These are phyloP conservation scores for Blepharisma stoltei DNA, from an alignment of 73 alveolate genomes.

Conservation along the genomic window DNA sequence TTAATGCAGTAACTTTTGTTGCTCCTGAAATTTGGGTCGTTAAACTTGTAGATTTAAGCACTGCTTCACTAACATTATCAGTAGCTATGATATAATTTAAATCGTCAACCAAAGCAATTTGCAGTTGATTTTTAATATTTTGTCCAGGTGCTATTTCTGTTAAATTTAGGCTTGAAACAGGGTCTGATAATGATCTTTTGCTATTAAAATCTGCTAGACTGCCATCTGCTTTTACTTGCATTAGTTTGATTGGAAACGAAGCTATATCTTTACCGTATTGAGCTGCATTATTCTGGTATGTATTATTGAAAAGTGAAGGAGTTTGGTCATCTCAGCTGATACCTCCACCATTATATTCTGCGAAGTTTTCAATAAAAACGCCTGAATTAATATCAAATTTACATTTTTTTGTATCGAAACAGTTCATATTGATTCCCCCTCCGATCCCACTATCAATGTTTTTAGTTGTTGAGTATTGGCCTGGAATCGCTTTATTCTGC, in stretches of 20 bases:
- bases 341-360: slow-evolving; percentile 2
- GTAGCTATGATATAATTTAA: not conserved
- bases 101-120: not conserved
- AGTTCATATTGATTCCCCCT: too few relatives aligned
- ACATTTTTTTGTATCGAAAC: not conserved
- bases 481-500: not conserved
- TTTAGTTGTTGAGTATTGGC: too few relatives aligned
- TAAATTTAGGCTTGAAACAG: not conserved
- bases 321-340: not conserved
- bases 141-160: slow-evolving; percentile 6
- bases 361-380: not conserved
- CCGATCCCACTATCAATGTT: too few relatives aligned
- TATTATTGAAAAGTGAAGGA: not conserved
- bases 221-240: not conserved
- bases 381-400: not conserved
- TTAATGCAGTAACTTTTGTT: not conserved
- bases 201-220: too few relatives aligned
- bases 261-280: not conserved
- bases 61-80: not conserved
- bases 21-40: not conserved
- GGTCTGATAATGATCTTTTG: not conserved
- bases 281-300: not conserved
- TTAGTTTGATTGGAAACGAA: not conserved
- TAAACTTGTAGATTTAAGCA: not conserved
- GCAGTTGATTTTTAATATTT: not conserved